Conservation (phyloP, 1,284 basidiomycete genomes). For the Malassezia japonica region DNA sequence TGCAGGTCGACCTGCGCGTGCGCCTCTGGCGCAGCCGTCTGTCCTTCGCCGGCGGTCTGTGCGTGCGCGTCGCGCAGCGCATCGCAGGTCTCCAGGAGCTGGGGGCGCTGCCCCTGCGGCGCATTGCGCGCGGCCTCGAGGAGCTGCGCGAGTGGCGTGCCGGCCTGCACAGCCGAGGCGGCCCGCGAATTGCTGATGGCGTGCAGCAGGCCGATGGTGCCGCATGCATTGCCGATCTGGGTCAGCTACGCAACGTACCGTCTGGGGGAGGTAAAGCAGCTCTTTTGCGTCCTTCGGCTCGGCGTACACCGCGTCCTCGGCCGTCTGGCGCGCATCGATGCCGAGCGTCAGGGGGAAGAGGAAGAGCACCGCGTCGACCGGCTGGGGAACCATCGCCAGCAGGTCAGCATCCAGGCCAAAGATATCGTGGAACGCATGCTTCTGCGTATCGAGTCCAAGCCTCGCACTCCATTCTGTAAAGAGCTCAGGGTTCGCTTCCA, state of each 20-base stretch:
- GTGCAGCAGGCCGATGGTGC: constrained; percentile 47
- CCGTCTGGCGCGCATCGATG: constrained; percentile 21
- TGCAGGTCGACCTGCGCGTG: constrained; percentile 41
- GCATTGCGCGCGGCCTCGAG: constrained; percentile 25
- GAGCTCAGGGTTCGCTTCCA: constrained; percentile 48
- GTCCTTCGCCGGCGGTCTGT: constrained; percentile 30
- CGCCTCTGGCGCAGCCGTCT: constrained; percentile 37
- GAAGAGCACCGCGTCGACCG: constrained; percentile 52
- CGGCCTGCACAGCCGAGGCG: constrained; percentile 18
- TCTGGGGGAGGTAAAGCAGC: constrained; percentile 44
- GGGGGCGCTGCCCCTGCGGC: constrained; percentile 16
- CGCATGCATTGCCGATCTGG: constrained; percentile 46
- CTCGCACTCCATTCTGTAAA: constrained; percentile 35
- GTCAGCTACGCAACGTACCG: not conserved
- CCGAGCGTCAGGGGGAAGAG: constrained; percentile 51
- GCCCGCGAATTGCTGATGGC: constrained; percentile 39
- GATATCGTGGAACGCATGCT: constrained; percentile 53
- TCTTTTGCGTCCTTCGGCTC: constrained; percentile 6
- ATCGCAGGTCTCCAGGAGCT: constrained; percentile 21
- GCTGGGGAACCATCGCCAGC: constrained; percentile 51
- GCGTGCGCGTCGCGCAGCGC: constrained; percentile 33
- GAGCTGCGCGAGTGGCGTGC: constrained; percentile 28
- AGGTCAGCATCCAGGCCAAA: constrained; percentile 52
- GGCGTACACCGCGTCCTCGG: constrained; percentile 21
- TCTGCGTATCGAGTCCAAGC: constrained; percentile 37